Conservation (phyloP, 306 rosid genomes). For the Argentina anserina region DNA sequence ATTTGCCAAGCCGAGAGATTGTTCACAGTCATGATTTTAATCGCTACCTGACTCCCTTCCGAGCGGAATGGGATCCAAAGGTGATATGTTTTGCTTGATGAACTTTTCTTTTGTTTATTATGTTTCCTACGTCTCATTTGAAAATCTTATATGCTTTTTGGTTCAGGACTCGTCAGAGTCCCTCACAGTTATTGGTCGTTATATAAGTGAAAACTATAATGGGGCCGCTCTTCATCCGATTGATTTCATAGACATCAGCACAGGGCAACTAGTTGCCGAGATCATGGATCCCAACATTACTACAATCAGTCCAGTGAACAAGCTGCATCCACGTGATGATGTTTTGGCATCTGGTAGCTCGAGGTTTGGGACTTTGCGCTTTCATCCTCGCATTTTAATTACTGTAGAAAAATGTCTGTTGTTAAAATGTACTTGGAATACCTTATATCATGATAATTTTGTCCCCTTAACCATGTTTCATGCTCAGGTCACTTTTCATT, state of each 20-base stretch:
- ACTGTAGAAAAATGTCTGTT: neutral
- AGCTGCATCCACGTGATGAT: conserved; percentile 85
- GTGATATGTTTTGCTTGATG: conserved; percentile 29
- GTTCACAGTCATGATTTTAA: conserved; percentile 93
- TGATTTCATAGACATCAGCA: conserved; percentile 82
- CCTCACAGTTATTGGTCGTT: conserved; percentile 85
- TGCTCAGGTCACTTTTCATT: conserved; percentile 73
- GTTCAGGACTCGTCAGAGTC: conserved; percentile 88
- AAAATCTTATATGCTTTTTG: neutral
- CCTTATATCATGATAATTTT: neutral
- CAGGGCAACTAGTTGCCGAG: conserved; percentile 88
- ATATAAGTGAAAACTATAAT: conserved; percentile 85
- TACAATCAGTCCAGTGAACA: conserved; percentile 87
- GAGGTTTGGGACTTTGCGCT: conserved; percentile 40
- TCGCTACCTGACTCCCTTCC: conserved; percentile 85
- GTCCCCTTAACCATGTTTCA: conserved; percentile 5
- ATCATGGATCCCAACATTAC: conserved; percentile 91
- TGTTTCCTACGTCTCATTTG: neutral
- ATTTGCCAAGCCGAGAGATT: conserved; percentile 90
- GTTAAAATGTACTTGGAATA: neutral
- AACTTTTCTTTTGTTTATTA: neutral
- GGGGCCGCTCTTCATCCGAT: conserved; percentile 95
- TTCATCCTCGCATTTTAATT: neutral
- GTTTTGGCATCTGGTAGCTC: conserved; percentile 90
- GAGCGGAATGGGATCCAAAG: conserved; percentile 99